A percentile compares a stretch with the other conserved stretches of the same genome.
These are phyloP conservation scores for Hyaloscypha variabilis DNA, from an alignment of 495 filamentous ascomycete species.

Conservation along the genomic window DNA sequence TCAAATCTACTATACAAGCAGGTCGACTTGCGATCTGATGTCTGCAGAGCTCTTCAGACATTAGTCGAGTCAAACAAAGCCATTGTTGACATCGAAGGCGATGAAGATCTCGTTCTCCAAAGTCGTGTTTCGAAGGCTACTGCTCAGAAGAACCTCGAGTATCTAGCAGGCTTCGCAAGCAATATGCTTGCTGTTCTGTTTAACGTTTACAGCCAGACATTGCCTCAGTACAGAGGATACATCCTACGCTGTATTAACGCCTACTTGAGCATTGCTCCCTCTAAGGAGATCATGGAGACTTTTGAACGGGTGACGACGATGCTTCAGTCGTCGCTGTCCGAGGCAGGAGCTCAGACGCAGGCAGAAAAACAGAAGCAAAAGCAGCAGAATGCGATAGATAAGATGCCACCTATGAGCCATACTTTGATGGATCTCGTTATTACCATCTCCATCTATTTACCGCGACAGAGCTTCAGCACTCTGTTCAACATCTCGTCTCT, in stretches of 20 bases:
- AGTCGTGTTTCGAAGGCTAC: conserved; percentile 71
- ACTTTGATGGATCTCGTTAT: conserved; percentile 96
- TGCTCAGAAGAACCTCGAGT: conserved; percentile 75
- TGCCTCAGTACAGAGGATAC: conserved; percentile 87
- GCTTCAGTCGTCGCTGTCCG: conserved; percentile 75
- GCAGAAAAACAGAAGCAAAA: conserved; percentile 63
- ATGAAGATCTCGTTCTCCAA: conserved; percentile 70
- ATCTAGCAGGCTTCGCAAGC: conserved; percentile 75
- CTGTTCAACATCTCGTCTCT: conserved; percentile 83
- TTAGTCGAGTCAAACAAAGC: conserved; percentile 90
- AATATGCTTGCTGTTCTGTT: conserved; percentile 94
- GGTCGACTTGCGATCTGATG: conserved; percentile 78
- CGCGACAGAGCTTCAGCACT: conserved; percentile 74
- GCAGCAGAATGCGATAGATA: conserved; percentile 56
- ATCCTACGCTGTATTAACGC: conserved; percentile 94
- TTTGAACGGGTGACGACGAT: conserved; percentile 83
- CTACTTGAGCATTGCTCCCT: conserved; percentile 81
- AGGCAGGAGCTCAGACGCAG: conserved; percentile 51
- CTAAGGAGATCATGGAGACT: conserved; percentile 78
- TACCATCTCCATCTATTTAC: conserved; percentile 91
- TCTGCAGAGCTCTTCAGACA: conserved; percentile 83
- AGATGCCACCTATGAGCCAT: conserved; percentile 91
- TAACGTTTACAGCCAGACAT: conserved; percentile 95
- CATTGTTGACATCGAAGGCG: conserved; percentile 59
- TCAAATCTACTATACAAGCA: conserved; percentile 93